A percentile compares a stretch with the other conserved stretches of the same genome.
Evolutionary conservation across 2,329 filamentous ascomycete species (phyloP).

Genomic region (Myotisia sp.): DNA sequence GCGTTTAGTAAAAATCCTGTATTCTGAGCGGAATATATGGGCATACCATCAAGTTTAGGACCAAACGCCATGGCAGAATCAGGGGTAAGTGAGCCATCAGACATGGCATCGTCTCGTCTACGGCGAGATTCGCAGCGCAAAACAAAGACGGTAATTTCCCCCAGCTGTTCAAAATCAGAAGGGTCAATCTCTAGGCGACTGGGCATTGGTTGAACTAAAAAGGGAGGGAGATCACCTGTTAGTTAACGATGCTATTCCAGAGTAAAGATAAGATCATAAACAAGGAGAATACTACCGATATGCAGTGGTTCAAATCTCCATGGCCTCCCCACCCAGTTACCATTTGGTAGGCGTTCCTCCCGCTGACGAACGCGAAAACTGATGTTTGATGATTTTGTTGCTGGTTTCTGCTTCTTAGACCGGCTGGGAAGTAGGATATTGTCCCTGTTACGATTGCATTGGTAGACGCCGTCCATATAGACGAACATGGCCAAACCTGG

Average conservation of each 20-base stretch:
- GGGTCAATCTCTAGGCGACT: slow-evolving; percentile 8
- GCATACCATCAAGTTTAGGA: slow-evolving; percentile 14
- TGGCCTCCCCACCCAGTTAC: slow-evolving; percentile 36
- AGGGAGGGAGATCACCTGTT: background rate
- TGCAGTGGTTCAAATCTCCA: slow-evolving; percentile 41
- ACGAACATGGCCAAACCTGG: slow-evolving; percentile 41
- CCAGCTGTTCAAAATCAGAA: slow-evolving; percentile 13
- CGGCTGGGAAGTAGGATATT: slow-evolving; percentile 18
- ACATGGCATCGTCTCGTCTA: background rate
- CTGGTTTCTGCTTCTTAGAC: slow-evolving; percentile 13
- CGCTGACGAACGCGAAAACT: slow-evolving; percentile 41
- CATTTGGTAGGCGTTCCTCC: slow-evolving; percentile 35
- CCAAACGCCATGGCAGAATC: slow-evolving; percentile 14
- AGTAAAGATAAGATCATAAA: background rate
- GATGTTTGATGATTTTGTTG: slow-evolving; percentile 25
- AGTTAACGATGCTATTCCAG: background rate
- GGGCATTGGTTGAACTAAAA: slow-evolving; percentile 5
- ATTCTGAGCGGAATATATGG: background rate
- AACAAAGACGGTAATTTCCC: slow-evolving; percentile 20
- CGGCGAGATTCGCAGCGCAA: slow-evolving; percentile 15
- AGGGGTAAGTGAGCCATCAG: slow-evolving; percentile 10
- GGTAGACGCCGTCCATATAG: slow-evolving; percentile 44
- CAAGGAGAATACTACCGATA: slow-evolving; percentile 25
- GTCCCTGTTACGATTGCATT: slow-evolving; percentile 41
- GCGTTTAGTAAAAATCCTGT: background rate